A percentile compares a stretch with the other conserved stretches of the same genome.
Conservation (phyloP, 805 yeast genomes). For the Lachancea sp. region DNA sequence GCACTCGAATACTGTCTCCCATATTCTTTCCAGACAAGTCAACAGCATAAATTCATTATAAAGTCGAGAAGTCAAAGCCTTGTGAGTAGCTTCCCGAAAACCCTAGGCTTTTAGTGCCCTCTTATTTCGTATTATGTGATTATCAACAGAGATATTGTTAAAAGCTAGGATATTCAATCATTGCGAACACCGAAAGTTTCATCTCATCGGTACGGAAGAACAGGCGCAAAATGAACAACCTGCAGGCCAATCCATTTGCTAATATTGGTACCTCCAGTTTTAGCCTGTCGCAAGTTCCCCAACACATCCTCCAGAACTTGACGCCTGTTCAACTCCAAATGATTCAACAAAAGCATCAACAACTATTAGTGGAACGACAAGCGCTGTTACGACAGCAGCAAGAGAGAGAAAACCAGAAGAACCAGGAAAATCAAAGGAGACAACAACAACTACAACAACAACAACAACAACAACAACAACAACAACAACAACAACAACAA, state of each 20-base stretch:
- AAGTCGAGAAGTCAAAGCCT: too few relatives aligned
- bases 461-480: constrained; percentile 7
- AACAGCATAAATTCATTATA: too few relatives aligned
- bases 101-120: too few relatives aligned
- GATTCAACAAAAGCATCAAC: constrained; percentile 34
- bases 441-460: constrained; percentile 7
- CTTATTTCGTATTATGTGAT: too few relatives aligned
- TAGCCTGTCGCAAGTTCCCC: constrained; percentile 31
- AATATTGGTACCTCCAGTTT: constrained; percentile 33
- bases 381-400: constrained; percentile 20
- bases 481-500: constrained; percentile 8
- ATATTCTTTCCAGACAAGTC: too few relatives aligned
- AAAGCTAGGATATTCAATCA: too few relatives aligned
- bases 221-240: constrained; percentile 8
- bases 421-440: constrained; percentile 6
- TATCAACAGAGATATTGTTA: too few relatives aligned
- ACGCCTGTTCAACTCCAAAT: constrained; percentile 30
- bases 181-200: too few relatives aligned
- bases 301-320: constrained; percentile 28
- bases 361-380: constrained; percentile 25
- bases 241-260: constrained; percentile 21
- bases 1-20: too few relatives aligned
- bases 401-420: constrained; percentile 2
- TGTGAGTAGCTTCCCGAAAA: too few relatives aligned
- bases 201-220: neutral